Conservation (phyloP, 768 basidiomycete genomes). For the Termitomyces sp. region DNA sequence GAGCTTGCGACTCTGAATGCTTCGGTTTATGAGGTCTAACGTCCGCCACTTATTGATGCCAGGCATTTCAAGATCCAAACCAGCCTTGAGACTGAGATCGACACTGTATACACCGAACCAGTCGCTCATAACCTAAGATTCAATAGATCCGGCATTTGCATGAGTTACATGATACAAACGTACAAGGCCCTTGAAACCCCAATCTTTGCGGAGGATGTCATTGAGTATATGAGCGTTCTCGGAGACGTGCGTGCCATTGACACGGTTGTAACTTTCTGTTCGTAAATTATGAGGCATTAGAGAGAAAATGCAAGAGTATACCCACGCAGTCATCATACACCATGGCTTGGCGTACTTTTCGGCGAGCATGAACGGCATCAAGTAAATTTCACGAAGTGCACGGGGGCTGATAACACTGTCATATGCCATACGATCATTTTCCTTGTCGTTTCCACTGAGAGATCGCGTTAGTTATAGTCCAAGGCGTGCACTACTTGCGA, state of each 20-base stretch:
- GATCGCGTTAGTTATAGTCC: background rate
- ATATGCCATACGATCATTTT: conserved; percentile 67
- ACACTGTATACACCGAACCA: conserved; percentile 78
- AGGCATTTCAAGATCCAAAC: conserved; percentile 78
- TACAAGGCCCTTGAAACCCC: conserved; percentile 65
- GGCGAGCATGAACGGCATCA: conserved; percentile 73
- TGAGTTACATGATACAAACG: conserved; percentile 2
- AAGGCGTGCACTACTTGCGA: background rate
- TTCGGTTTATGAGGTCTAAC: conserved; percentile 60
- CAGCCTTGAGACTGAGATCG: conserved; percentile 63
- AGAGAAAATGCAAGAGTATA: conserved; percentile 1
- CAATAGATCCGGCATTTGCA: background rate
- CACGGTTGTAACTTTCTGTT: conserved; percentile 55
- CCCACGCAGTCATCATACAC: conserved; percentile 70
- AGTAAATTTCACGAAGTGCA: conserved; percentile 69
- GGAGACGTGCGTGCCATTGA: conserved; percentile 70
- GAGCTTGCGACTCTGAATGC: conserved; percentile 57
- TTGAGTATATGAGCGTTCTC: conserved; percentile 58
- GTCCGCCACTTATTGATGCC: conserved; percentile 73
- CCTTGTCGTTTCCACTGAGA: conserved; percentile 71
- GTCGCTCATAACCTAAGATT: conserved; percentile 64
- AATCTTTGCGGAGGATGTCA: conserved; percentile 61
- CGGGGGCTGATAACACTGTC: conserved; percentile 62
- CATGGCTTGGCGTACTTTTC: conserved; percentile 60
- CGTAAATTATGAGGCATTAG: background rate